These are phyloP conservation scores for Spiraea crenata DNA, from an alignment of 331 rosid genomes.

Conservation along the genomic window DNA sequence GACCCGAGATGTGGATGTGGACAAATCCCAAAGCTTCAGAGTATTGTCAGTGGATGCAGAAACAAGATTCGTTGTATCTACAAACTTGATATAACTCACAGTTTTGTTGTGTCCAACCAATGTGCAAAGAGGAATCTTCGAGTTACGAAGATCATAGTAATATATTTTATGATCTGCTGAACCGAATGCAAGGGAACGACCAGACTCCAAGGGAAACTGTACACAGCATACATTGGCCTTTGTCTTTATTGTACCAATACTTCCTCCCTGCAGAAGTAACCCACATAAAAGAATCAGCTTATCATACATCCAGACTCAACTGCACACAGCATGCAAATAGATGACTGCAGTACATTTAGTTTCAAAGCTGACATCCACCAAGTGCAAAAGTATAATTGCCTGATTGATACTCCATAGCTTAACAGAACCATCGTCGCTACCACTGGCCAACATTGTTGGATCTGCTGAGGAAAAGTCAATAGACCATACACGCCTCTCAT, in stretches of 20 bases:
- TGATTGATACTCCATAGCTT: slow-evolving; percentile 99
- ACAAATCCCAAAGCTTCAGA: slow-evolving; percentile 97
- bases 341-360: slow-evolving; percentile 92
- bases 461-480: slow-evolving; percentile 90
- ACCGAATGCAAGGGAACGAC: slow-evolving; percentile 88
- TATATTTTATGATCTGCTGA: slow-evolving; percentile 93
- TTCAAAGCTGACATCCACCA: slow-evolving; percentile 98
- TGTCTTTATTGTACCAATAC: slow-evolving; percentile 87
- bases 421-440: slow-evolving; percentile 93
- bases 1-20: slow-evolving; percentile 70
- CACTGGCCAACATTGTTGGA: slow-evolving; percentile 95
- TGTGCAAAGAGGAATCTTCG: slow-evolving; percentile 71
- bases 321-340: slow-evolving; percentile 54
- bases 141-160: slow-evolving; percentile 84
- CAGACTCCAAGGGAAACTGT: slow-evolving; percentile 78
- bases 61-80: slow-evolving; percentile 61
- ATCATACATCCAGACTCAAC: slow-evolving; percentile 63
- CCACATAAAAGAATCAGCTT: slow-evolving; percentile 77
- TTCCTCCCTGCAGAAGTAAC: slow-evolving; percentile 85
- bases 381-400: slow-evolving; percentile 98
- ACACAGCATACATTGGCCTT: slow-evolving; percentile 98
- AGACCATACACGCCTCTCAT: slow-evolving; percentile 93
- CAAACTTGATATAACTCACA: slow-evolving; percentile 90
- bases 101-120: slow-evolving; percentile 86
- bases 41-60: slow-evolving; percentile 93